These are phyloP conservation scores for Penicillium simplicissimum DNA, from an alignment of 495 filamentous ascomycete species.

Conservation along the genomic window DNA sequence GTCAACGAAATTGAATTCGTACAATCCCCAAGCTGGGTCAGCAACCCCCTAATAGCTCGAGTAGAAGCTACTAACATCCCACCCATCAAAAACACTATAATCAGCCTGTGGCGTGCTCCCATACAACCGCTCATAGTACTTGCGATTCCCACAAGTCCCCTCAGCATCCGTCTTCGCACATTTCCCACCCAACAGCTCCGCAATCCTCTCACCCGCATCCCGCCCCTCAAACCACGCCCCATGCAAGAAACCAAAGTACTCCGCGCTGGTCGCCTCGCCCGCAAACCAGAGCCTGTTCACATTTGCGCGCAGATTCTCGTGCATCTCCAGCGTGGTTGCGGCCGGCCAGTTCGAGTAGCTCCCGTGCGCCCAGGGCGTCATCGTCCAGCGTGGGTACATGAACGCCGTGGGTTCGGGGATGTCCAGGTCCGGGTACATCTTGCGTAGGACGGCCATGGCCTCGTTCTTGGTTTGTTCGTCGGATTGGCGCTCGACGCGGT, in stretches of 20 bases:
- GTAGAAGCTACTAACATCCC: conserved; percentile 25
- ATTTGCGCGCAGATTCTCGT: conserved; percentile 74
- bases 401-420: conserved; percentile 70
- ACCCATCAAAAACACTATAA: conserved; percentile 27
- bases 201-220: conserved; percentile 53
- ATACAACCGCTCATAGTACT: conserved; percentile 14
- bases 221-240: conserved; percentile 65
- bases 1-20: not conserved
- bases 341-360: conserved; percentile 76
- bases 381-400: conserved; percentile 70
- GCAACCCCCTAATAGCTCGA: conserved; percentile 10
- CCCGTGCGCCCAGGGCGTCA: conserved; percentile 65
- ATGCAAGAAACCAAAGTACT: conserved; percentile 74
- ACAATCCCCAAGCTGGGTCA: not conserved
- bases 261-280: conserved; percentile 67
- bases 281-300: conserved; percentile 67
- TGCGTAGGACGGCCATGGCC: conserved; percentile 59
- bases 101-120: conserved; percentile 22
- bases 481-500: conserved; percentile 62
- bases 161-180: conserved; percentile 11
- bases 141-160: conserved; percentile 16
- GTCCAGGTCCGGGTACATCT: conserved; percentile 62
- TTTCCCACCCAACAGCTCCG: conserved; percentile 28
- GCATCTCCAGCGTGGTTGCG: conserved; percentile 63
- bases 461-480: conserved; percentile 61